Evolutionary conservation across 2,329 filamentous ascomycete species (phyloP).

Genomic region (Dactylellina sp.): DNA sequence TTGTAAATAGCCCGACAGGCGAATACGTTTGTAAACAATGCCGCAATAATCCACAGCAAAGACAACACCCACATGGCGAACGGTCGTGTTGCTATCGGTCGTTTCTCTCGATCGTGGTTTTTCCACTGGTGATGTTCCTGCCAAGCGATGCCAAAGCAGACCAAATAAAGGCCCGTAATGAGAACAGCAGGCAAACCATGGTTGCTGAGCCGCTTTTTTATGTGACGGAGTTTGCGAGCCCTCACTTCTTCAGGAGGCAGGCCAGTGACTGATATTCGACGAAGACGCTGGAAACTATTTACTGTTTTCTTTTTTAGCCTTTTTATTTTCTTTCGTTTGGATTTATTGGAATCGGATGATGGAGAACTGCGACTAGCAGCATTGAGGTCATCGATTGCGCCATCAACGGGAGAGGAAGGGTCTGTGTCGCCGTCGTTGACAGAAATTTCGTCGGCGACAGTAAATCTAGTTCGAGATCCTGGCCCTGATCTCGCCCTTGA

Average conservation of each 20-base stretch:
- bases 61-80: constrained; percentile 37
- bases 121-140: constrained; percentile 33
- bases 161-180: constrained; percentile 23
- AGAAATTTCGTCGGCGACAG: neutral
- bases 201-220: constrained; percentile 13
- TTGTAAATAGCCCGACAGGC: constrained; percentile 23
- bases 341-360: neutral
- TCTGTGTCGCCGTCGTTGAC: neutral
- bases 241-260: neutral
- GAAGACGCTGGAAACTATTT: neutral
- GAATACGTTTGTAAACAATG: constrained; percentile 10
- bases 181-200: constrained; percentile 12
- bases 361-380: neutral
- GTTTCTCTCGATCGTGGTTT: constrained; percentile 10
- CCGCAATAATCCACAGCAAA: constrained; percentile 20
- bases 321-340: neutral
- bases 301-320: constrained; percentile 30
- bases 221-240: constrained; percentile 14
- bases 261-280: neutral
- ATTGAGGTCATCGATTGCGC: too few relatives aligned
- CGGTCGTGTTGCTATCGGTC: neutral
- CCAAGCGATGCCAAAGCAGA: constrained; percentile 31
- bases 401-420: neutral
- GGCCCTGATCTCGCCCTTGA: neutral
- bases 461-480: neutral